Evolutionary conservation across 176 grass and related monocot species (phyloP).

Genomic region (Aegilops umbellulata): DNA sequence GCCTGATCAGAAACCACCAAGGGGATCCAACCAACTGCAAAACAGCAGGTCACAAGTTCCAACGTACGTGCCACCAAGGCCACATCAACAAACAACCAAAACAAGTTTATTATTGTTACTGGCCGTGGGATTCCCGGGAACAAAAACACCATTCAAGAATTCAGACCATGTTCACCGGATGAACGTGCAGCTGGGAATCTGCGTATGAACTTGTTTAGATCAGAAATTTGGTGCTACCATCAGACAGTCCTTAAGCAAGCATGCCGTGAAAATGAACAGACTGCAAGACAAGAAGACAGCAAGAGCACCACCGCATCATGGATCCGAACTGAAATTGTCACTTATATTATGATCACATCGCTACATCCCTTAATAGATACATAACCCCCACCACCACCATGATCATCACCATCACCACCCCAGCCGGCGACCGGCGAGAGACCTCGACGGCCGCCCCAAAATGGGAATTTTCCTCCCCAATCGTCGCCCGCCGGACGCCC

Average conservation of each 20-base stretch:
- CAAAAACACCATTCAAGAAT: background rate
- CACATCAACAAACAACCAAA: conserved; percentile 41
- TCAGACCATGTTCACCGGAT: background rate
- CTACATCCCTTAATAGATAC: conserved; percentile 57
- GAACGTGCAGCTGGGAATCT: background rate
- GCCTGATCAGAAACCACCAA: conserved; percentile 37
- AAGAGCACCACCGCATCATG: conserved; percentile 10
- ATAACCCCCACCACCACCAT: conserved; percentile 21
- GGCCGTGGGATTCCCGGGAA: background rate
- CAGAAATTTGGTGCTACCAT: background rate
- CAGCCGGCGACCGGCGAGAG: conserved; percentile 32
- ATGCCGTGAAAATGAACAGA: background rate
- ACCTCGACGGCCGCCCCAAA: conserved; percentile 59
- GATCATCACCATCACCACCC: background rate
- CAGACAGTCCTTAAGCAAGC: background rate
- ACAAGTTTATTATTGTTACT: background rate
- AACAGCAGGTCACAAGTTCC: conserved; percentile 44
- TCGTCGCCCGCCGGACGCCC: conserved; percentile 30
- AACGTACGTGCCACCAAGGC: conserved; percentile 1
- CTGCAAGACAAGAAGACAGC: background rate
- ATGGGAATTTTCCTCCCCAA: conserved; percentile 31
- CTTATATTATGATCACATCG: conserved; percentile 49
- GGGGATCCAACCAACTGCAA: conserved; percentile 37
- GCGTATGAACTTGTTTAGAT: background rate
- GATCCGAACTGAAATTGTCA: conserved; percentile 34